Evolutionary conservation across 1,284 basidiomycete species (phyloP), one percentile per base, ranked within the genome.

Genomic region (Chondrostereum purpureum): DNA sequence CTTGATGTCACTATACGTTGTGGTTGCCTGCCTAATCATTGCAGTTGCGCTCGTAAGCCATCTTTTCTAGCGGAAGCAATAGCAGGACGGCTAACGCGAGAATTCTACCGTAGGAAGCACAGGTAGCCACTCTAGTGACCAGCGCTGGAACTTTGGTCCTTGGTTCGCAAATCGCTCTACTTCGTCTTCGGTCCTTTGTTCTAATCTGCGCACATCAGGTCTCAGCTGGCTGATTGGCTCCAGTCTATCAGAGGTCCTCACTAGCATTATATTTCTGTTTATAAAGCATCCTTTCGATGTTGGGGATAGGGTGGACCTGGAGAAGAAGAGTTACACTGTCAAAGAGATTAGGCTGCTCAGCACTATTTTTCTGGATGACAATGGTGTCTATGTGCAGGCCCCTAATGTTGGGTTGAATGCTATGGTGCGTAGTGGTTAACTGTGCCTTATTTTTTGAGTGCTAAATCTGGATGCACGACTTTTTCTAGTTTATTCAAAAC

Each of bases 221-320:
- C 70, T 93, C 39, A 89, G 87, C 49, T 95, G 91, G 91, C 78
- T 95, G 46, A 92, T 97, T 52, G 89, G 91, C 34, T 72, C 73
- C 47, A 77, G 72, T 50, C 63, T 81, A 37, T 71, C 82, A 45
- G 83, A 88, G 64, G 73, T 88, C 47, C 70, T 87, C 49, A 76
- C 78, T 13, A 82, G 80, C 52, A 88, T 89, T 63, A 88, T 92
- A 55, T 92, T 93, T 72, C 68, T 93, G 22, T 93, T 94, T 65
- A 76, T 93, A 59, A 81, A 80, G 58, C 85, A 92, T 62, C 88
- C 88, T 0, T 93, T 86, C 70, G 91, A 94, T 63, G 90, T 94
- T 16, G 90, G 90, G 42, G 92, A 96, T 65, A 69, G 83, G 33
- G 75, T 93, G 21, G 67, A 73, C 42, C 55, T 80, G 27, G 65